Evolutionary conservation across 169 alveolate species (phyloP), one percentile per base, ranked within the genome.

Genomic region (Plasmodium gallinaceum): DNA sequence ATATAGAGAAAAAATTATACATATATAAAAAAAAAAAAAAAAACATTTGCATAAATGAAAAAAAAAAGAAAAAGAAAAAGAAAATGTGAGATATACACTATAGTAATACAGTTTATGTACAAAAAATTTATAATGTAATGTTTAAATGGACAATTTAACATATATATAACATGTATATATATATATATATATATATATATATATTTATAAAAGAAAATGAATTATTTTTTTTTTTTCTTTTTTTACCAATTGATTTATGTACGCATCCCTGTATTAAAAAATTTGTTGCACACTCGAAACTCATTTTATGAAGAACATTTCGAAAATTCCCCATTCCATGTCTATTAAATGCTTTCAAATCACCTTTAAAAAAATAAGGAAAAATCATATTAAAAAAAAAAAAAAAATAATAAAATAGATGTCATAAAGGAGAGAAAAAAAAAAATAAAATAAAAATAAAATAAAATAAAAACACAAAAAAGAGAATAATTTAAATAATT

Each of bases 291-390:
- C 89, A 78, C 45, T 78, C 89, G 45, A 64, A 78, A 69, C 89
- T 78, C 89, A 78, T 78, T 32, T 78, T 78, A 62, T 78, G 89
- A 45, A 78, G 51, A 70, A 78, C 76, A 18, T 78, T 78, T 20
- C 89, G 89, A 45, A 48, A 78, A 24, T 7, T 24, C 5, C 61
- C 70, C 71, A 78, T 43, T 37, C 78, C 76, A 54, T 78, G 69
- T 46, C 89, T 64, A 66, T 60, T 78, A 58, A 78, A 78, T 2
- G 89, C 46, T 16, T 78, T 78, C 22, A 78, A 60, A 62, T 78
- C 89, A 10, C 89, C 89, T 78, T 7, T 24, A 46, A 7, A 61
- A 45, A 16, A 22, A 20, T 32, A 0, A 58, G n/a, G 4, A 2
- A 32, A 32, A 32, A 32, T 2, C 1, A 32, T 2, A 4, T 32